Base-by-base conservation (phyloP, 345 rosid genomes). In the Eucalyptus curtisii region DNA sequence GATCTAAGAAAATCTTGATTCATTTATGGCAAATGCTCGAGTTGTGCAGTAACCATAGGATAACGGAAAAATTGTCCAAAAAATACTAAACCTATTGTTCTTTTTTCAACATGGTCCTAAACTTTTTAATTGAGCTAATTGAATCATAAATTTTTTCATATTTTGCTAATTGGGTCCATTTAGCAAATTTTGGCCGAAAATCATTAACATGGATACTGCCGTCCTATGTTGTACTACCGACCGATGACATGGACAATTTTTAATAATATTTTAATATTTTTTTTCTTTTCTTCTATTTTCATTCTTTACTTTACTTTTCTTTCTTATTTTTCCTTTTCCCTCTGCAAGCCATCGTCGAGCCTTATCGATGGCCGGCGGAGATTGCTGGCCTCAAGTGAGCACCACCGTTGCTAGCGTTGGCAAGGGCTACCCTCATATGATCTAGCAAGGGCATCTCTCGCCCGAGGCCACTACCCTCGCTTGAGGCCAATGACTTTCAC, bases 391-490 rank as follows among this genome's bases (percentile, higher is more conserved):
- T 55, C 30, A 55, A 10, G 5, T 24, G 25, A 53, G 25, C 0
- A 0, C 30, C 61, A 24, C 13, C 6, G 0, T 24, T 24, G 61
- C 30, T 1, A 2, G 5, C 13, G 30, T 55, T 55, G 30, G 30
- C 61, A 55, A 55, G 30, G 61, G 61, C 61, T 55, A 24, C 61
- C 61, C 61, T 55, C 61, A 55, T 55, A 22, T 24, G 61, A 55
- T 55, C 13, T 24, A 24, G 61, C 30, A 55, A 55, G 3, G 61
- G 30, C 27, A 0, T 24, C 61, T 24, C 61, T 55, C 3, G 6
- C 61, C 6, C 0, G 1, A 55, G 61, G 30, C 3, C 61, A 24
- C 57, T 19, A 52, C 61, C 30, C 61, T 55, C 61, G 0, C 61
- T 24, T 24, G 13, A 55, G 61, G 61, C 30, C 30, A 52, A 52